Evolutionary conservation across 768 basidiomycete species (phyloP).

Genomic region (Mrakia frigida): DNA sequence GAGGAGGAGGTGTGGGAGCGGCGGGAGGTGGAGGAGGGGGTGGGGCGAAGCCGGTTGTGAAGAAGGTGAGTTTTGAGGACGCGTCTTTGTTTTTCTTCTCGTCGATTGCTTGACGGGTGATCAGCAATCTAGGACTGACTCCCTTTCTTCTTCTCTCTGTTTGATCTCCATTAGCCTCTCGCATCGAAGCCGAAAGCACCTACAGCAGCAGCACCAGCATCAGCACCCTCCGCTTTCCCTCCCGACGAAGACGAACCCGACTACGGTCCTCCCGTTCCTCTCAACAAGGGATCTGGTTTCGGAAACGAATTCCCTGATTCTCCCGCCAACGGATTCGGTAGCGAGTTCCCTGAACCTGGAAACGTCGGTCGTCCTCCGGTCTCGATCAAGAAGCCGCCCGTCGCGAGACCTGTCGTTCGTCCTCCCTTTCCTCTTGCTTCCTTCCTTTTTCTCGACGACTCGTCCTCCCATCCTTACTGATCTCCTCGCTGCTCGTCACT

Average conservation of each 20-base stretch:
- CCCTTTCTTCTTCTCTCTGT: not conserved
- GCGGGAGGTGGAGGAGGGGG: conserved; percentile 38
- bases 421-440: not conserved
- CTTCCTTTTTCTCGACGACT: no score
- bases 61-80: conserved; percentile 30
- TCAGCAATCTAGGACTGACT: not conserved
- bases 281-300: conserved; percentile 23
- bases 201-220: not conserved
- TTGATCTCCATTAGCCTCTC: not conserved
- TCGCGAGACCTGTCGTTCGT: conserved; percentile 13
- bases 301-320: conserved; percentile 24
- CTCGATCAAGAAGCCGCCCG: conserved; percentile 14
- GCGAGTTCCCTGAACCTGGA: conserved; percentile 26
- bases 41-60: conserved; percentile 42
- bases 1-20: conserved; percentile 30
- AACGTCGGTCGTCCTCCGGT: not conserved
- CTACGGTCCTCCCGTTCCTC: conserved; percentile 15
- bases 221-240: not conserved
- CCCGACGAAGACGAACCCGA: not conserved
- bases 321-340: conserved; percentile 19
- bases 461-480: no score
- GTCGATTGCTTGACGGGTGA: no score
- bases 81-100: no score
- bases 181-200: conserved; percentile 8
- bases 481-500: no score